Base-by-base conservation (phyloP, 768 basidiomycete genomes). In the Podaxis sp. region DNA sequence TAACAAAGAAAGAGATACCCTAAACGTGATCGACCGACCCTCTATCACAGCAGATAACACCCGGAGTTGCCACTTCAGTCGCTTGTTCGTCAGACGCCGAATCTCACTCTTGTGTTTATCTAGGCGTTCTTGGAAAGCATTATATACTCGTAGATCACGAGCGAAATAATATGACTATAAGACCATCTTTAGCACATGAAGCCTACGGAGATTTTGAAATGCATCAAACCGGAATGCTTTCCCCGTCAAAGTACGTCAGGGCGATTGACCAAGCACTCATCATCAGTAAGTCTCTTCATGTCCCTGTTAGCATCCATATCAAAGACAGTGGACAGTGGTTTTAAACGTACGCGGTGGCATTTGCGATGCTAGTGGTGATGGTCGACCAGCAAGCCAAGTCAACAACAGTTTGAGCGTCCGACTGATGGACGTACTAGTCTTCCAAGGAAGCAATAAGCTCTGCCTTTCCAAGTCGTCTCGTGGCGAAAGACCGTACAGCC, bases 111-210 rank as follows among this genome's bases (percentile, higher is more conserved):
- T 79, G 66, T 83, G 74, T 28, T 69, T 68, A 40, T 79, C 75
- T 23, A 81, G 65, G 36, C 77, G 73, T 25, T 87, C 82, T 4
- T 75, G 74, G 61, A 93, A 90, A 2, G 86, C 83, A 64, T 81
- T 87, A 72, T 89, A 90, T 13, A 91, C 86, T 37, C 95, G 85
- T 63, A 93, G 89, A 72, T 98, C 96, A 21, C 96, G 84, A 47
- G 95, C 96, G 68, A 98, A 98, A 67, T 89, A 93, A 63, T 90
- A 95, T n/a, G 86, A 82, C 91, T 93, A 55, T 21, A 25, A 36
- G 62, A 42, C 36, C 27, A 55, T 48, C 38, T 55, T 56, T 16
- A 35, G 35, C 13, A 44, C 42, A 13, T 55, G 58, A 4, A 44
- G n/a, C 32, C 46, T 61, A 11, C 27, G 6, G 23, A 28, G 21